Base-by-base conservation (phyloP, 352 stramenopile species). In the Phytophthora syringae region DNA sequence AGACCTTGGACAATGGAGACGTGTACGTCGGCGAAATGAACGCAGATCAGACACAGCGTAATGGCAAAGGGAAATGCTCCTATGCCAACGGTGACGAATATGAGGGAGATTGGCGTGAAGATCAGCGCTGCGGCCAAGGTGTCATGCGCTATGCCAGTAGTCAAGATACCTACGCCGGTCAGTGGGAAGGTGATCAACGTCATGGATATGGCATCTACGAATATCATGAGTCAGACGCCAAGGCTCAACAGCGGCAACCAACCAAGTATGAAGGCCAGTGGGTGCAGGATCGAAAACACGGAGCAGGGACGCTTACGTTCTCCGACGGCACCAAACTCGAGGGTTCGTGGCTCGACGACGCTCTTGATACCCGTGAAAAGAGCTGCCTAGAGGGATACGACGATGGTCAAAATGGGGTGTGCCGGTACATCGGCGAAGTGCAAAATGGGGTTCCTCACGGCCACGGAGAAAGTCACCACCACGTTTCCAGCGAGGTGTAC, bases 251-350 rank as follows among this genome's bases (percentile, higher is more conserved):
- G 34, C 61, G 56, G 4, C 62, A 73, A 24, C 51, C 56, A 9
- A 70, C 72, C 27, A 68, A 64, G 37, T 96, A 97, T 62, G 83
- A 95, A 37, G 92, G 92, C 12, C 56, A 85, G 12, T 97, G 92
- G 90, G 24, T 53, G 3, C 16, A 78, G 22, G 80, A 91, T 43
- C 24, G 66, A 32, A 92, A 86, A 30, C 59, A 72, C 18, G 92
- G 89, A 5, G 45, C 68, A 12, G 89, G 92, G 0, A 77, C 60
- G 6, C 83, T 94, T 65, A 73, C 57, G n/a, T 97, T 75, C 56
- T 71, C 66, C 3, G 77, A 92, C 55, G 81, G 68, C 5, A 82
- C 81, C 9, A 50, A 73, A 42, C 60, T 93, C 9, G 39, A 69
- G 10, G 77, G 65, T 15, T 58, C 56, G 3, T 93, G 82, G 82